Evolutionary conservation across 2,329 filamentous ascomycete genomes (phyloP).

Genomic region (Diplodia seriata): DNA sequence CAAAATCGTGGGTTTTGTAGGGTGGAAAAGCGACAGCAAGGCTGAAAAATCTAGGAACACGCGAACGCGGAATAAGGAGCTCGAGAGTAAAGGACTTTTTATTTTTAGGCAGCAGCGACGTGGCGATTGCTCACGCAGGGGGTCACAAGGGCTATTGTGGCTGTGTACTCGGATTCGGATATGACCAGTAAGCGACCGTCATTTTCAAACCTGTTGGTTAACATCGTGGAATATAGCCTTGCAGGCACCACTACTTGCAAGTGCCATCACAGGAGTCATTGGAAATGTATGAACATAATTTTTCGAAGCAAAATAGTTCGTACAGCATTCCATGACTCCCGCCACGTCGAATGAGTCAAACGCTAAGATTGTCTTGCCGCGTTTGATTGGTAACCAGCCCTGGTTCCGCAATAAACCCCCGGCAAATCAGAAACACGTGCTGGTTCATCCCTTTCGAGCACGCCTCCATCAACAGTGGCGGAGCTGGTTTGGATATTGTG

Average conservation of each 20-base stretch:
- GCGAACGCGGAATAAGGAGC: not conserved
- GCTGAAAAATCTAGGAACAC: not conserved
- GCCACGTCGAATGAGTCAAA: not conserved
- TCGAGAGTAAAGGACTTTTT: too few species aligned
- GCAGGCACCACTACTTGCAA: not conserved
- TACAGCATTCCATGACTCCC: not conserved
- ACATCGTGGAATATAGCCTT: not conserved
- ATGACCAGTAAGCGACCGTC: not conserved
- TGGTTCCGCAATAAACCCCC: not conserved
- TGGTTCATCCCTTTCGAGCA: not conserved
- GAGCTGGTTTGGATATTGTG: not conserved
- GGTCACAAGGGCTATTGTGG: not conserved
- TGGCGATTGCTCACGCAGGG: not conserved
- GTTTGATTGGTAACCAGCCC: not conserved
- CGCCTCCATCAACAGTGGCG: not conserved
- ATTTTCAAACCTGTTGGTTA: not conserved
- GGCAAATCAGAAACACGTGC: not conserved
- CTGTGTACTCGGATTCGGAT: too few species aligned
- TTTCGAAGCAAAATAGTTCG: too few species aligned
- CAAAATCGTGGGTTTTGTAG: not conserved
- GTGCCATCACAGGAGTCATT: not conserved
- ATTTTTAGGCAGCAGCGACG: not conserved
- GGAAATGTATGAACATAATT: too few species aligned
- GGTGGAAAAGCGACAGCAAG: too few species aligned
- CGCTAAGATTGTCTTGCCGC: not conserved